Percentiles rank a stretch among this genome's conserved stretches.
phyloP scores from a whole-genome alignment of 345 rosid genomes.

The Arabidopsis suecica region DNA sequence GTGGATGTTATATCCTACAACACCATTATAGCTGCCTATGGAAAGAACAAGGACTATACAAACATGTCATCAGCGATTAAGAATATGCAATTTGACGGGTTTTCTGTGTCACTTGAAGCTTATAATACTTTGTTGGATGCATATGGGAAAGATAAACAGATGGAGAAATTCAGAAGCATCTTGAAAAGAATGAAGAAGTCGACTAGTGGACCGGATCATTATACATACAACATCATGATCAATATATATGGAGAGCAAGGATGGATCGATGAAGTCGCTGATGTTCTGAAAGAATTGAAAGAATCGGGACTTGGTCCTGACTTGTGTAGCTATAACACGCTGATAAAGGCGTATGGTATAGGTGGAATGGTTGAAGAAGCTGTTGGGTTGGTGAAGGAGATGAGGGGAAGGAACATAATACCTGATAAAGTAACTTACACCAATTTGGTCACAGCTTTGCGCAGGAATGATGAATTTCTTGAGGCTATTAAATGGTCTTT shows the following conservation, averaged over 20 bases:
- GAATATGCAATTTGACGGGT: conserved; percentile 85
- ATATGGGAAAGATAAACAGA: conserved; percentile 80
- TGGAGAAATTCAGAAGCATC: conserved; percentile 72
- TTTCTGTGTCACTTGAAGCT: conserved; percentile 89
- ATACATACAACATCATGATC: conserved; percentile 87
- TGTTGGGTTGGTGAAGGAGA: conserved; percentile 76
- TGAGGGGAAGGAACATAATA: conserved; percentile 68
- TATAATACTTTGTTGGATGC: conserved; percentile 86
- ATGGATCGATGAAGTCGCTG: conserved; percentile 77
- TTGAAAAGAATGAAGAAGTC: conserved; percentile 75
- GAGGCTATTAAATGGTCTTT: conserved; percentile 96
- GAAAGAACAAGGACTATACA: conserved; percentile 61
- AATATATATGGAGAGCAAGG: conserved; percentile 84
- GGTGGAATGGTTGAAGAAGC: conserved; percentile 96
- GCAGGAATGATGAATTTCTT: conserved; percentile 73
- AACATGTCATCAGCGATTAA: conserved; percentile 67
- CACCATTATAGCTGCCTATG: conserved; percentile 81
- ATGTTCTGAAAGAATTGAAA: conserved; percentile 66
- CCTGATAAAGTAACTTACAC: conserved; percentile 80
- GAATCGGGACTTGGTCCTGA: conserved; percentile 71
- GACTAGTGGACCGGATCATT: conserved; percentile 58
- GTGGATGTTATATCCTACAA: conserved; percentile 85
- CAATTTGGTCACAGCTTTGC: conserved; percentile 74
- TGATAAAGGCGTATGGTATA: conserved; percentile 94
- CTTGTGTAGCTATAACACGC: conserved; percentile 84